Conservation (phyloP, 1,139 yeast genomes). For the Candida smagusa region DNA sequence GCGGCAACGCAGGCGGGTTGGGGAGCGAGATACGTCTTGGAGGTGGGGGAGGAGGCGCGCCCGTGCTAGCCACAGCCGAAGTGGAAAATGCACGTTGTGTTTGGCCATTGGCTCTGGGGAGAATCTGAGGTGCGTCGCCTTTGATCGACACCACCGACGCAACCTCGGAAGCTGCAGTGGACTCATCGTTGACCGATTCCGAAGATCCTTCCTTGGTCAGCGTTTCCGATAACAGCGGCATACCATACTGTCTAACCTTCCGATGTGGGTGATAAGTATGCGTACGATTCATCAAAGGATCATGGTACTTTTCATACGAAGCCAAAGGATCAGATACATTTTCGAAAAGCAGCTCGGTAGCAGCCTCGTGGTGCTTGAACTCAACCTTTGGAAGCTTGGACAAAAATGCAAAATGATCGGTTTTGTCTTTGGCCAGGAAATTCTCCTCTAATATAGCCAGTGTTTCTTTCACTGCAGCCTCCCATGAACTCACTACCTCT, state of each 20-base stretch:
- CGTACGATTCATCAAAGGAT: constrained; percentile 16
- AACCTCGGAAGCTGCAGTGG: not conserved
- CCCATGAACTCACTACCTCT: constrained; percentile 33
- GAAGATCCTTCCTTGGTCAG: not conserved
- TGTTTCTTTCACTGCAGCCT: constrained; percentile 19
- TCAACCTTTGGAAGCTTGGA: not conserved
- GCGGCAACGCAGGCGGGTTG: constrained; percentile 9
- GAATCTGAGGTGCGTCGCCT: not conserved
- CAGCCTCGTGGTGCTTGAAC: not conserved
- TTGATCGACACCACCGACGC: not conserved
- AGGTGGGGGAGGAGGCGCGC: constrained; percentile 13
- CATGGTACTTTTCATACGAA: constrained; percentile 28
- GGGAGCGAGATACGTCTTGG: constrained; percentile 20
- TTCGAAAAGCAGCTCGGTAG: constrained; percentile 3
- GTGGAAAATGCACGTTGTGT: not conserved
- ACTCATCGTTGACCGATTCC: not conserved
- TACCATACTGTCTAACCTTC: constrained; percentile 1
- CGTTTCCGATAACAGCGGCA: not conserved
- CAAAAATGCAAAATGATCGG: not conserved
- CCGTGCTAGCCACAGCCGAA: not conserved
- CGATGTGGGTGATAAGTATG: constrained; percentile 5
- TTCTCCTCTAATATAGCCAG: constrained; percentile 1
- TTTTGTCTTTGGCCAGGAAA: not conserved
- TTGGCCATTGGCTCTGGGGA: not conserved
- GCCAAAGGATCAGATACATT: constrained; percentile 30